Evolutionary conservation across 2,329 filamentous ascomycete species (phyloP), one percentile per base, ranked within the genome.

Genomic region (Diaporthe helianthi): DNA sequence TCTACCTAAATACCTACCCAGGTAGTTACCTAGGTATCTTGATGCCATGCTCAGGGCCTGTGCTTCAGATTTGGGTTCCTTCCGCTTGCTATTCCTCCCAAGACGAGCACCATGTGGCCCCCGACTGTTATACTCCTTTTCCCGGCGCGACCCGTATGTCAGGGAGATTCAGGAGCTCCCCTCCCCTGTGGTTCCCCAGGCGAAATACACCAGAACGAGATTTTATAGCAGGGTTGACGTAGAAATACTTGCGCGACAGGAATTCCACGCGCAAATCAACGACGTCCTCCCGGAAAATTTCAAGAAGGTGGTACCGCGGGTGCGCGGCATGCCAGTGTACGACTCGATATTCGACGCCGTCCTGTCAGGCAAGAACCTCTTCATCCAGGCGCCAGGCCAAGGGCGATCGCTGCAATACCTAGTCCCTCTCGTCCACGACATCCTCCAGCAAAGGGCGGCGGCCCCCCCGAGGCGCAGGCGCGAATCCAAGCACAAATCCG

Each of bases 181-280:
- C n/a, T n/a, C n/a, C n/a, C n/a, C n/a, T n/a, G n/a, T n/a, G n/a
- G n/a, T n/a, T n/a, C n/a, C n/a, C n/a, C 33, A 12, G 33, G 33
- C 12, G 17, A 36, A 22, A 7, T n/a, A 19, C 1, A 0, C 36
- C 7, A n/a, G 4, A 1, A 29, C 15, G 19, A 8, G 4, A 8
- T 5, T n/a, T n/a, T 0, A 2, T 9, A 8, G 36, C 22, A 0
- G 6, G 3, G 1, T 41, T 4, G 7, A 10, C 17, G 12, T 7
- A 1, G 3, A 5, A 26, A 17, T 29, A 1, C 15, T 12, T 0
- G 9, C 4, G 13, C 15, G 17, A 10, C 54, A 44, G 15, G 22
- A 60, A 2, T 44, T 60, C 36, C 54, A 60, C 5, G 15, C 15
- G 7, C 0, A n/a, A 13, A 22, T 60, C 17, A 15, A 29, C 33